Percentiles rank a stretch among this genome's conserved stretches.
Evolutionary conservation across 352 stramenopile species (phyloP).

Genomic region (Phytophthora pistaciae): DNA sequence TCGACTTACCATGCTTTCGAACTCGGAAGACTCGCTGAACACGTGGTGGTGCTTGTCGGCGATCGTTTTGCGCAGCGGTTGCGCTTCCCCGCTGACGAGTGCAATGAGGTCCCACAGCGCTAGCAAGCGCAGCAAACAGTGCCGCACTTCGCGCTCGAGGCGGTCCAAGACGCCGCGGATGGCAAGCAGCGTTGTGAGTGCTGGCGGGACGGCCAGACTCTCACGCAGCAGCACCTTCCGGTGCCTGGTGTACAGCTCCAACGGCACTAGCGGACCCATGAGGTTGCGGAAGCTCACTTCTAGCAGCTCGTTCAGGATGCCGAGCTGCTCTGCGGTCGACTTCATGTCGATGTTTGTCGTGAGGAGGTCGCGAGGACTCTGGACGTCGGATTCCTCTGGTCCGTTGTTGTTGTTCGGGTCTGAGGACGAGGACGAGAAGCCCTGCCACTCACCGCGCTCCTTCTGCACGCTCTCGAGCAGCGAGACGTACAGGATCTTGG

Average conservation of each 20-base stretch:
- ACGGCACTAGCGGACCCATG: slow-evolving; percentile 55
- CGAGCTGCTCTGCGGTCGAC: slow-evolving; percentile 37
- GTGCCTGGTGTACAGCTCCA: slow-evolving; percentile 58
- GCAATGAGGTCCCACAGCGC: slow-evolving; percentile 63
- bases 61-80: slow-evolving; percentile 54
- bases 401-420: slow-evolving; percentile 25
- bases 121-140: slow-evolving; percentile 66
- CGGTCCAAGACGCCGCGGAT: slow-evolving; percentile 57
- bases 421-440: slow-evolving; percentile 44
- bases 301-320: slow-evolving; percentile 65
- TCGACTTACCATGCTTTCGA: slow-evolving; percentile 65
- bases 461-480: slow-evolving; percentile 74
- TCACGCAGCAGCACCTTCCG: slow-evolving; percentile 43
- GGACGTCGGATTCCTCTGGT: slow-evolving; percentile 16
- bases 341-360: slow-evolving; percentile 16
- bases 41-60: slow-evolving; percentile 64
- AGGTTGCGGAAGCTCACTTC: slow-evolving; percentile 78
- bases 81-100: slow-evolving; percentile 35
- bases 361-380: slow-evolving; percentile 33
- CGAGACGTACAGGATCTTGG: slow-evolving; percentile 76
- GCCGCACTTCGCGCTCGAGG: slow-evolving; percentile 54
- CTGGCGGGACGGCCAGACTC: slow-evolving; percentile 48
- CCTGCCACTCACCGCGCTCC: slow-evolving; percentile 74
- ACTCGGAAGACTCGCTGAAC: slow-evolving; percentile 67
- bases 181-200: slow-evolving; percentile 50